These are phyloP conservation scores for Pseudonitzschia pungens DNA, from an alignment of 108 stramenopile genomes.

Conservation along the genomic window DNA sequence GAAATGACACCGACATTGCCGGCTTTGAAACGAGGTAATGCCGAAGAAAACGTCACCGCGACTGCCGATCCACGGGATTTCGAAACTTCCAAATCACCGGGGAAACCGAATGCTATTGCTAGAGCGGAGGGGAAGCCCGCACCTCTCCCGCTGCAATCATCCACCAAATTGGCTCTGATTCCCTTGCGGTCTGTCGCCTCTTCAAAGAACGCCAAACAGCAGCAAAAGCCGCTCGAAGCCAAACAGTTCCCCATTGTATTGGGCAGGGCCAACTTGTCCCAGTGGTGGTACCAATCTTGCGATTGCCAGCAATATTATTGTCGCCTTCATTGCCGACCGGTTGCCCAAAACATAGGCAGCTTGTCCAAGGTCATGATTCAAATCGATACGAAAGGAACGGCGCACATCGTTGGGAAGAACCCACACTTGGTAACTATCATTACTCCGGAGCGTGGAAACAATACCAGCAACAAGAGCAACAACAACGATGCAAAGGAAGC, in stretches of 20 bases:
- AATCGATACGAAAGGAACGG: constrained; percentile 28
- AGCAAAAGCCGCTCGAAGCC: constrained; percentile 18
- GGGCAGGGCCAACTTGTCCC: constrained; percentile 32
- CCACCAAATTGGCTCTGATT: constrained; percentile 23
- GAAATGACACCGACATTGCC: too few species aligned
- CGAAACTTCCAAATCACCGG: too few species aligned
- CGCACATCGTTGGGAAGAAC: constrained; percentile 16
- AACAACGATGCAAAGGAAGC: background rate
- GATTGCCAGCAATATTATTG: constrained; percentile 39
- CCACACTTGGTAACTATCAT: constrained; percentile 13
- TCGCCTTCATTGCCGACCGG: constrained; percentile 36
- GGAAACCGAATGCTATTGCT: too few species aligned
- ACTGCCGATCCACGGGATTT: too few species aligned
- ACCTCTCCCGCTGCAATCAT: background rate
- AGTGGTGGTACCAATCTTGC: constrained; percentile 48
- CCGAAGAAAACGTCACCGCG: too few species aligned
- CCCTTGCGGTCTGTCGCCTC: constrained; percentile 27
- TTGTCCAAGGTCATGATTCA: constrained; percentile 42
- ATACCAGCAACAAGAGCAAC: background rate
- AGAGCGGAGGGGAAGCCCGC: too few species aligned
- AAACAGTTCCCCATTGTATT: constrained; percentile 33
- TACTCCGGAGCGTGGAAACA: background rate
- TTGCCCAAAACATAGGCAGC: constrained; percentile 35
- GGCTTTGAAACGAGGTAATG: too few species aligned
- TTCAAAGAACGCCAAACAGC: background rate